phyloP scores from a whole-genome alignment of 345 rosid species.

The Gynandropsis gynandra region DNA sequence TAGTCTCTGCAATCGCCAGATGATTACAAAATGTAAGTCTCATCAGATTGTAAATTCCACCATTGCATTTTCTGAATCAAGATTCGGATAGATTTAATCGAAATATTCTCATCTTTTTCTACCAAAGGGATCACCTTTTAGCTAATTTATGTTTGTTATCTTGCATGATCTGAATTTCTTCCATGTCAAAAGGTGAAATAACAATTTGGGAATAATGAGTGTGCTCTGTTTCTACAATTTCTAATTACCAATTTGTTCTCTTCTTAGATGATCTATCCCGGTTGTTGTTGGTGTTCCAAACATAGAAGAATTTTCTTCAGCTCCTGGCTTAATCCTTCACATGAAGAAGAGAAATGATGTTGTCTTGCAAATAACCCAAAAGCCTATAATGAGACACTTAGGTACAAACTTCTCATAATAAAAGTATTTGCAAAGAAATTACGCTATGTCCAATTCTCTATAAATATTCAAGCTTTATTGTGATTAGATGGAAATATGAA shows the following conservation, averaged over 20 bases:
- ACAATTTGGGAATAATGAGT: too few species aligned
- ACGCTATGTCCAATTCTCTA: not conserved
- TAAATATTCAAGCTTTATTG: constrained; percentile 5
- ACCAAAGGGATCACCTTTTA: too few species aligned
- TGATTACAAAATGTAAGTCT: too few species aligned
- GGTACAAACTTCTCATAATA: constrained; percentile 28
- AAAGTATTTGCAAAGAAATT: not conserved
- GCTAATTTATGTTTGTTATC: too few species aligned
- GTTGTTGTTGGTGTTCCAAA: constrained; percentile 94
- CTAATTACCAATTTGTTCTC: not conserved
- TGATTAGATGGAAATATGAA: constrained; percentile 81
- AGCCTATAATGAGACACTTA: constrained; percentile 66
- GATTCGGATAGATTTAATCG: too few species aligned
- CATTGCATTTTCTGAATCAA: too few species aligned
- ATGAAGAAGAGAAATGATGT: constrained; percentile 56
- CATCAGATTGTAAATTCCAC: too few species aligned
- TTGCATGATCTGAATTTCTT: too few species aligned
- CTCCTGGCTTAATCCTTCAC: constrained; percentile 52
- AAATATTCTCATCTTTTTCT: too few species aligned
- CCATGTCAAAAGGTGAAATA: too few species aligned
- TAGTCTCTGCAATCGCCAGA: too few species aligned
- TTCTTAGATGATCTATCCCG: constrained; percentile 64
- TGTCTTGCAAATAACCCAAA: constrained; percentile 56
- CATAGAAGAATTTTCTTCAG: constrained; percentile 80
- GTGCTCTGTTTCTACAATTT: too few species aligned